These are phyloP conservation scores for Plectosphaerella cucumerina DNA, from an alignment of 2,329 filamentous ascomycete genomes.

Conservation along the genomic window DNA sequence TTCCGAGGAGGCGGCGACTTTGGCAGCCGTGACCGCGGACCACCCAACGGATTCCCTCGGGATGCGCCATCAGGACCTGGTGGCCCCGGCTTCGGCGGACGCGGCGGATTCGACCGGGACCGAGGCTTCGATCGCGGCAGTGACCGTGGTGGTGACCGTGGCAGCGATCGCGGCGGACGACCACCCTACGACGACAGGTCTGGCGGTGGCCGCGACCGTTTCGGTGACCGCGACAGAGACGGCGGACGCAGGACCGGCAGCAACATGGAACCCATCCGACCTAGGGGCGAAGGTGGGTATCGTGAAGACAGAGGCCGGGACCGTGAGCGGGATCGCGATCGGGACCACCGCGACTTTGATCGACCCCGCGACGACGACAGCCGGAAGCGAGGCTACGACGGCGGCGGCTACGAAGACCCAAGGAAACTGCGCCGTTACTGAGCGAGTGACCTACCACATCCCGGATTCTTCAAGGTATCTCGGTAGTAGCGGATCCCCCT, in stretches of 20 bases:
- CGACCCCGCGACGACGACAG: constrained; percentile 53
- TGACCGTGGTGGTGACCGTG: constrained; percentile 21
- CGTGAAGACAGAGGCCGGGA: constrained; percentile 34
- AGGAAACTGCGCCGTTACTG: constrained; percentile 63
- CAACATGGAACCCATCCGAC: constrained; percentile 80
- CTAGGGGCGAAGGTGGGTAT: constrained; percentile 55
- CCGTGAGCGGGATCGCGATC: constrained; percentile 33
- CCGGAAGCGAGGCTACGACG: constrained; percentile 70
- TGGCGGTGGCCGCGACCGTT: constrained; percentile 39
- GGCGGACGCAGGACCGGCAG: constrained; percentile 57
- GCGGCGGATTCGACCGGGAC: constrained; percentile 44
- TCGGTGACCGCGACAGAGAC: constrained; percentile 20
- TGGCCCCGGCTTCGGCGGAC: constrained; percentile 49
- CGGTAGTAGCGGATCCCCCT: no score
- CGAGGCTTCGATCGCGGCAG: constrained; percentile 32
- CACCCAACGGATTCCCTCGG: constrained; percentile 45
- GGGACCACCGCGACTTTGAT: constrained; percentile 46
- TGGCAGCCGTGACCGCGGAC: constrained; percentile 36
- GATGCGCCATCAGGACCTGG: constrained; percentile 60
- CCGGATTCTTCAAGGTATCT: no score
- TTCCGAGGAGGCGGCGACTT: constrained; percentile 39
- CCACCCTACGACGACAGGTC: constrained; percentile 21
- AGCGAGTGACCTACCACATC: constrained; percentile 14
- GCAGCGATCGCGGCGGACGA: constrained; percentile 47
- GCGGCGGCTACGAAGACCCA: constrained; percentile 75